Percentiles rank a stretch among this genome's conserved stretches.
phyloP scores from a whole-genome alignment of 495 filamentous ascomycete genomes.

The Platismatia glauca region DNA sequence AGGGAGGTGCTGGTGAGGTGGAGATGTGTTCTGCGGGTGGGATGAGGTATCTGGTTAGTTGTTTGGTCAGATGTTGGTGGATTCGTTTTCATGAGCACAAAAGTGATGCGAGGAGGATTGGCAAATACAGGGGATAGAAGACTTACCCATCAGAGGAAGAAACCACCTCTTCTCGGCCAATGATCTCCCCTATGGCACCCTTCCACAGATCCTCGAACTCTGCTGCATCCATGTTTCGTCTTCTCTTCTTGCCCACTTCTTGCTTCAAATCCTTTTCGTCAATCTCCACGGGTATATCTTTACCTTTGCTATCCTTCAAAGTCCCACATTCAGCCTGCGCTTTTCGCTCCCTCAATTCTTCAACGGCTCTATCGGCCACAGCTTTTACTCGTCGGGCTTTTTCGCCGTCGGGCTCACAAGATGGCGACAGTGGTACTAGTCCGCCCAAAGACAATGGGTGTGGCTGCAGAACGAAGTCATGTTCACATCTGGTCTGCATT shows the following conservation, averaged over 20 bases:
- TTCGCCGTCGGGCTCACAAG: conserved; percentile 91
- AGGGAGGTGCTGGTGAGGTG: conserved; percentile 64
- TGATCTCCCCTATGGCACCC: conserved; percentile 76
- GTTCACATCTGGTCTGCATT: conserved; percentile 69
- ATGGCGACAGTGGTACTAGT: conserved; percentile 73
- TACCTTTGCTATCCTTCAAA: conserved; percentile 51
- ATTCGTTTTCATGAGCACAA: conserved; percentile 7
- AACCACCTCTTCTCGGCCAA: conserved; percentile 71
- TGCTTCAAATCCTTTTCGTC: conserved; percentile 69
- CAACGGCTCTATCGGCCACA: conserved; percentile 79
- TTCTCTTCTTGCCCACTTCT: conserved; percentile 59
- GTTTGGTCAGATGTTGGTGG: conserved; percentile 29
- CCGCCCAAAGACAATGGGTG: conserved; percentile 80
- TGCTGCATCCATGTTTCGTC: conserved; percentile 67
- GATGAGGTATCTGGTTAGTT: conserved; percentile 73
- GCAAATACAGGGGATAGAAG: conserved; percentile 11
- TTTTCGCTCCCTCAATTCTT: conserved; percentile 74
- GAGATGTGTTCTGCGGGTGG: conserved; percentile 62
- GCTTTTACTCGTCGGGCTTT: conserved; percentile 79
- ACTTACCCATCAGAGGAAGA: conserved; percentile 71
- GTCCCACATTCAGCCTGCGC: conserved; percentile 89
- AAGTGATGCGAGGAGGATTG: conserved; percentile 12
- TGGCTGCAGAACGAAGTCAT: conserved; percentile 73
- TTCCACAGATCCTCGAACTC: conserved; percentile 93
- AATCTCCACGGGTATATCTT: conserved; percentile 52